Percentiles rank a stretch among this genome's conserved stretches.
Conservation (phyloP, 1,284 basidiomycete species). For the Ustilago lituana region DNA sequence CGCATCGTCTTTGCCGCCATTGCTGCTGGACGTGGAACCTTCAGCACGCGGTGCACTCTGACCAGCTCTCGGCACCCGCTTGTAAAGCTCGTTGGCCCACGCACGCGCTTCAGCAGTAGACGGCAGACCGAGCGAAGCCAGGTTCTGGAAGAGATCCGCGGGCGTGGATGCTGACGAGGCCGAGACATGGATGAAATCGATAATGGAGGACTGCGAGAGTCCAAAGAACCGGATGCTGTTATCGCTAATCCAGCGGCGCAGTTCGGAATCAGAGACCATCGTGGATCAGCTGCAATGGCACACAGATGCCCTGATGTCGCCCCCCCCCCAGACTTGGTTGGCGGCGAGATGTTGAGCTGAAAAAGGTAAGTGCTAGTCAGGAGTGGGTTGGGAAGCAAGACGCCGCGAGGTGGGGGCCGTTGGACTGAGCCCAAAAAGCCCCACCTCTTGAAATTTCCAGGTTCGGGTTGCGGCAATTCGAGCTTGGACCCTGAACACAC, state of each 20-base stretch:
- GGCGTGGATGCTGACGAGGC: conserved; percentile 84
- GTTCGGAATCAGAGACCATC: conserved; percentile 31
- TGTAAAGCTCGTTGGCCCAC: conserved; percentile 82
- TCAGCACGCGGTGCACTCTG: conserved; percentile 75
- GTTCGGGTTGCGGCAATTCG: conserved; percentile 5
- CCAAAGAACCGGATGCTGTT: conserved; percentile 59
- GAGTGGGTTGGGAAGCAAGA: not conserved
- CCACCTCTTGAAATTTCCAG: not conserved
- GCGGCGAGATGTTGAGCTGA: too few species aligned
- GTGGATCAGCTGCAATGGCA: not conserved
- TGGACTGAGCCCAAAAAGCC: not conserved
- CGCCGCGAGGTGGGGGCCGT: not conserved
- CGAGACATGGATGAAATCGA: conserved; percentile 59
- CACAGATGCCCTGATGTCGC: too few species aligned
- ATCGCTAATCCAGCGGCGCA: conserved; percentile 62
- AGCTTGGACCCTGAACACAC: conserved; percentile 1
- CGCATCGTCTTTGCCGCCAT: not conserved
- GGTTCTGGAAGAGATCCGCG: conserved; percentile 78
- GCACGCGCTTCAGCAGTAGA: conserved; percentile 79
- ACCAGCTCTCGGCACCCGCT: conserved; percentile 74
- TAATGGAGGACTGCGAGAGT: conserved; percentile 57
- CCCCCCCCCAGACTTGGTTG: too few species aligned
- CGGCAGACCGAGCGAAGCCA: conserved; percentile 81
- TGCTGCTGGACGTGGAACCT: not conserved
- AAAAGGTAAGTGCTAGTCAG: too few species aligned